Evolutionary conservation across 1,284 basidiomycete species (phyloP).

Genomic region (Papiliotrema terrestris): DNA sequence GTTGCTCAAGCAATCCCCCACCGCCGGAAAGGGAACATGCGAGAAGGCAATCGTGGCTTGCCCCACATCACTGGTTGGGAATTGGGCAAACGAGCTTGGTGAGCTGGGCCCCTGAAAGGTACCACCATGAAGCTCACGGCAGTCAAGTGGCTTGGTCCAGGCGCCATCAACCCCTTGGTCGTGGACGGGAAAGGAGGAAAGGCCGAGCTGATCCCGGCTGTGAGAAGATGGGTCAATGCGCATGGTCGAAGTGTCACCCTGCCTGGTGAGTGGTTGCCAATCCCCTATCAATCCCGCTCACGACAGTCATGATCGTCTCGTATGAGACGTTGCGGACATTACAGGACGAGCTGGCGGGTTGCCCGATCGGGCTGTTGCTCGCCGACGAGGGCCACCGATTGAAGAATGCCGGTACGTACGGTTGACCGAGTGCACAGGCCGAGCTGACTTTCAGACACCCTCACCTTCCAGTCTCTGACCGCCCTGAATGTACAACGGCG

Average conservation of each 20-base stretch:
- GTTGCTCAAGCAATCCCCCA: slow-evolving; percentile 91
- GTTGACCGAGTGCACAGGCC: not conserved
- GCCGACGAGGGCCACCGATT: slow-evolving; percentile 97
- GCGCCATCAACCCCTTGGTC: slow-evolving; percentile 72
- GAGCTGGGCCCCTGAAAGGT: slow-evolving; percentile 26
- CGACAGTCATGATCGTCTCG: slow-evolving; percentile 93
- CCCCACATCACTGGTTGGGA: slow-evolving; percentile 92
- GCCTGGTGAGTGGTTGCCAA: slow-evolving; percentile 60
- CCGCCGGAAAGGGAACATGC: slow-evolving; percentile 77
- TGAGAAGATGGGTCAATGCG: slow-evolving; percentile 82
- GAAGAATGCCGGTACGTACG: slow-evolving; percentile 80
- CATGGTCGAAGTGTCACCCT: slow-evolving; percentile 80
- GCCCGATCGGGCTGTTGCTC: slow-evolving; percentile 83
- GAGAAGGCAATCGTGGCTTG: slow-evolving; percentile 99
- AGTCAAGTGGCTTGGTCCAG: slow-evolving; percentile 89
- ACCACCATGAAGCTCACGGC: not conserved
- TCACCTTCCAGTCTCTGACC: slow-evolving; percentile 84
- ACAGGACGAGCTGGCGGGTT: slow-evolving; percentile 67
- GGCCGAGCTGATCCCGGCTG: slow-evolving; percentile 69
- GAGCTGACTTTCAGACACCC: slow-evolving; percentile 59
- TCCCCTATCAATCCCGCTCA: not conserved
- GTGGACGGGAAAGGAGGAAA: slow-evolving; percentile 89
- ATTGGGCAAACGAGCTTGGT: slow-evolving; percentile 98
- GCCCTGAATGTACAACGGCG: slow-evolving; percentile 85
- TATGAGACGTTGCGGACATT: slow-evolving; percentile 94